Percentiles rank a stretch among this genome's conserved stretches.
Conservation (phyloP, 768 basidiomycete genomes). For the Leccinum incarnatum region DNA sequence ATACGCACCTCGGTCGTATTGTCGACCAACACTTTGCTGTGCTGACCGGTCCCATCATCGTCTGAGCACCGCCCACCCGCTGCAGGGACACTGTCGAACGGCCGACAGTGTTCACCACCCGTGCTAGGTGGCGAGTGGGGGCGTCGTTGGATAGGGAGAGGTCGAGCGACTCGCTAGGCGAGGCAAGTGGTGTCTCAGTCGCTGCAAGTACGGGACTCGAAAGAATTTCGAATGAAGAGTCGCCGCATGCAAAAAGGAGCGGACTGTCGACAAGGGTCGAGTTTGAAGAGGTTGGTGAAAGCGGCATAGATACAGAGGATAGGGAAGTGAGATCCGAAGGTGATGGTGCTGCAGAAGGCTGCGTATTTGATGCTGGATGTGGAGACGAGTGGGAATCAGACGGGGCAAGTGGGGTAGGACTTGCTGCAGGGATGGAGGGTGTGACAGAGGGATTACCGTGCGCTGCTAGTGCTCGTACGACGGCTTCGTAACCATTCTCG, state of each 20-base stretch:
- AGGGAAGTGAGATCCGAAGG: conserved; percentile 22
- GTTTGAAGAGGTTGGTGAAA: conserved; percentile 44
- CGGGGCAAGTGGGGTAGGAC: conserved; percentile 4
- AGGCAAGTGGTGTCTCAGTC: conserved; percentile 29
- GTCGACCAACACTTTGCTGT: conserved; percentile 13
- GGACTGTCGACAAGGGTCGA: conserved; percentile 38
- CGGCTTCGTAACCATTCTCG: conserved; percentile 79
- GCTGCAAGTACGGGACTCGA: conserved; percentile 37
- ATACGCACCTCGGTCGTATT: conserved; percentile 36
- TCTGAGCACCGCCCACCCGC: conserved; percentile 68
- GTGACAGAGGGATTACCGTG: conserved; percentile 43
- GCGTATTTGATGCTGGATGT: conserved; percentile 22
- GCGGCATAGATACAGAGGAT: conserved; percentile 33
- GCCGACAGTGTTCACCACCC: conserved; percentile 80
- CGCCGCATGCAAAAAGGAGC: conserved; percentile 24
- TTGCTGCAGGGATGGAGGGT: conserved; percentile 15
- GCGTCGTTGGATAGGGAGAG: conserved; percentile 39
- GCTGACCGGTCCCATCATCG: conserved; percentile 27
- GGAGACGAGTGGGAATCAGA: conserved; percentile 23
- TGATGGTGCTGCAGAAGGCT: conserved; percentile 21
- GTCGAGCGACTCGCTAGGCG: conserved; percentile 28
- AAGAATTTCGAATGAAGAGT: conserved; percentile 31
- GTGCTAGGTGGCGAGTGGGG: conserved; percentile 97
- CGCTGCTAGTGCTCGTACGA: conserved; percentile 68
- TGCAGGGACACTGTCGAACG: conserved; percentile 78